phyloP scores from a whole-genome alignment of 2,329 filamentous ascomycete genomes.

The Cytospora mali region DNA sequence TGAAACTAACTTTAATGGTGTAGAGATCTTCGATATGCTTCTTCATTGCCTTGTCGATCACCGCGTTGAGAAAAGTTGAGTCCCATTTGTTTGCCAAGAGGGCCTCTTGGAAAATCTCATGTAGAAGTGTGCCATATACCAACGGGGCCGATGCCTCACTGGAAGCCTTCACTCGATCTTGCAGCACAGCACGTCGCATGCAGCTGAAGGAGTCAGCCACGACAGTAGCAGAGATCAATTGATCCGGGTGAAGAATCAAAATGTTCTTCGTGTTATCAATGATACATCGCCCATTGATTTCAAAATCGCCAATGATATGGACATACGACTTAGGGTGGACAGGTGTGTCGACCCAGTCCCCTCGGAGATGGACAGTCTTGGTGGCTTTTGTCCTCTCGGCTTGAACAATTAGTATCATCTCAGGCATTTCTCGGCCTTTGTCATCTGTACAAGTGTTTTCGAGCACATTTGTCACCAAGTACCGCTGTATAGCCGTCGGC shows the following conservation, averaged over 20 bases:
- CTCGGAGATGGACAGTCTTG: conserved; percentile 75
- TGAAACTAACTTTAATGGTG: conserved; percentile 75
- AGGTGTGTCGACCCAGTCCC: conserved; percentile 83
- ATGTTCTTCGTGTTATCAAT: conserved; percentile 83
- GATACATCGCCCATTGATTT: conserved; percentile 70
- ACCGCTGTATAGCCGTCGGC: conserved; percentile 79
- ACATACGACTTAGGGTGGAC: conserved; percentile 76
- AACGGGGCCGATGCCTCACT: conserved; percentile 77
- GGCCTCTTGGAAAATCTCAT: conserved; percentile 93
- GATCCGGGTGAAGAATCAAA: conserved; percentile 90
- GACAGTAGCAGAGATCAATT: conserved; percentile 91
- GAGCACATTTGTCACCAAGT: conserved; percentile 75
- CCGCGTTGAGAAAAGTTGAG: conserved; percentile 61
- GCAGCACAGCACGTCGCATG: conserved; percentile 85
- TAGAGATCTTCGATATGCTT: conserved; percentile 88
- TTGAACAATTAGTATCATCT: conserved; percentile 85
- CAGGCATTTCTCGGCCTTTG: conserved; percentile 59
- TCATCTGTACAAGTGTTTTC: conserved; percentile 69
- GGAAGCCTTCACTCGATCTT: conserved; percentile 92
- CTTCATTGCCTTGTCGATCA: conserved; percentile 70
- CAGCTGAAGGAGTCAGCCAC: conserved; percentile 97
- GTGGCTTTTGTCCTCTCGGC: conserved; percentile 70
- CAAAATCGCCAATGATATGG: conserved; percentile 82
- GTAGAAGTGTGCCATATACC: conserved; percentile 90
- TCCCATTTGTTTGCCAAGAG: conserved; percentile 84